Percentiles rank a stretch among this genome's conserved stretches.
phyloP scores from a whole-genome alignment of 768 basidiomycete genomes.

The Mycena chlorophos region DNA sequence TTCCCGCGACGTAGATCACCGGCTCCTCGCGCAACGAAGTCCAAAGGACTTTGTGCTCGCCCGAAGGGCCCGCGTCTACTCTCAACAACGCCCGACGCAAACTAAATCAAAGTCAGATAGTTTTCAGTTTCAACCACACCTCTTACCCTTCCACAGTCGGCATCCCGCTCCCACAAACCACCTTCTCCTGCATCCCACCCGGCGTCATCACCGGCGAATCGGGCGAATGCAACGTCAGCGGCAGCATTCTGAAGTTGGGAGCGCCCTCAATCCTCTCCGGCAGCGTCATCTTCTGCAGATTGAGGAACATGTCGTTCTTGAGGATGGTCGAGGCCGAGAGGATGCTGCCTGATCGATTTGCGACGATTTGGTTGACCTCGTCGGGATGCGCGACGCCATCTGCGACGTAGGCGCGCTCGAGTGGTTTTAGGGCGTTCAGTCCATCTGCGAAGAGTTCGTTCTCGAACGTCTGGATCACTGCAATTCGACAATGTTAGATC shows the following conservation, averaged over 20 bases:
- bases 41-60: conserved; percentile 80
- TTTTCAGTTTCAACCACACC: not conserved
- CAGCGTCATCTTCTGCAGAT: conserved; percentile 93
- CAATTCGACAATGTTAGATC: not conserved
- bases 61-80: conserved; percentile 80
- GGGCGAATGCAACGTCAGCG: conserved; percentile 54
- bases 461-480: conserved; percentile 94
- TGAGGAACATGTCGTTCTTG: conserved; percentile 93
- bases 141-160: conserved; percentile 84
- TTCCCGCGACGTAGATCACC: conserved; percentile 84
- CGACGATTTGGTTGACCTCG: conserved; percentile 85
- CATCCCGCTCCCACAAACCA: conserved; percentile 91
- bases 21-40: conserved; percentile 98
- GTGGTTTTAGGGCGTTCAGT: conserved; percentile 74
- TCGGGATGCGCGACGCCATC: conserved; percentile 82
- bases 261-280: conserved; percentile 96
- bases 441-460: conserved; percentile 84
- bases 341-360: conserved; percentile 80
- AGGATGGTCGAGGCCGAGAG: conserved; percentile 90
- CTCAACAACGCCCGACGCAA: conserved; percentile 74
- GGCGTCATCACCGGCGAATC: conserved; percentile 27
- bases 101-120: conserved; percentile 38
- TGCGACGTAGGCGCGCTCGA: conserved; percentile 67
- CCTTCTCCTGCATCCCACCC: conserved; percentile 51
- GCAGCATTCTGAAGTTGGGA: conserved; percentile 87